phyloP scores from a whole-genome alignment of 129 eudicot species.

The Saposhnikovia divaricata region DNA sequence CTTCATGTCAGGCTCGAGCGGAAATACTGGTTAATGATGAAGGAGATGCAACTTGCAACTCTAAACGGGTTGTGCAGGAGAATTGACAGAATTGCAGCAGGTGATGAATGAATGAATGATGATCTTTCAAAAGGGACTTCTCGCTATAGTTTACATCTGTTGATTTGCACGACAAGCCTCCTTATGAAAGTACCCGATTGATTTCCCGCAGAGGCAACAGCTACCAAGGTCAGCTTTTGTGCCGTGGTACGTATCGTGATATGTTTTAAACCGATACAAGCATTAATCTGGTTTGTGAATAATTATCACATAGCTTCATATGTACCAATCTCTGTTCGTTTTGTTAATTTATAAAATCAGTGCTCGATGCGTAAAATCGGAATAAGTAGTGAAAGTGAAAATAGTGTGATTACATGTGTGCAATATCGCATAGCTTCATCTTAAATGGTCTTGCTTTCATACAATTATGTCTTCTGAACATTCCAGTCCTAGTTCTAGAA shows the following conservation, averaged over 20 bases:
- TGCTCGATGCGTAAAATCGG: background rate
- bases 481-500: background rate
- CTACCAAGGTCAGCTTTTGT: too few species aligned
- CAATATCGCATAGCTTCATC: background rate
- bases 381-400: too few species aligned
- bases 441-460: background rate
- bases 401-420: background rate
- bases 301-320: too few species aligned
- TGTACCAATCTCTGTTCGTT: background rate
- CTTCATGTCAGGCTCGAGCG: slow-evolving; percentile 56
- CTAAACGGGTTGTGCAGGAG: slow-evolving; percentile 44
- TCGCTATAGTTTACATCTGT: too few species aligned
- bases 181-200: too few species aligned
- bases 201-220: too few species aligned
- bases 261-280: too few species aligned
- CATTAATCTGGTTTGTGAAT: too few species aligned
- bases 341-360: background rate
- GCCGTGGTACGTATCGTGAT: too few species aligned
- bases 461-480: background rate
- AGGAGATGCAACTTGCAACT: slow-evolving; percentile 70
- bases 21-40: slow-evolving; percentile 59
- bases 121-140: too few species aligned
- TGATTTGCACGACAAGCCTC: too few species aligned
- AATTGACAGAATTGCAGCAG: slow-evolving; percentile 23
- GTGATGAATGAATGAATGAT: slow-evolving; percentile 23